A percentile compares a stretch with the other conserved stretches of the same genome.
phyloP scores from a whole-genome alignment of 2,329 filamentous ascomycete genomes.

The Hysterium pulicare region DNA sequence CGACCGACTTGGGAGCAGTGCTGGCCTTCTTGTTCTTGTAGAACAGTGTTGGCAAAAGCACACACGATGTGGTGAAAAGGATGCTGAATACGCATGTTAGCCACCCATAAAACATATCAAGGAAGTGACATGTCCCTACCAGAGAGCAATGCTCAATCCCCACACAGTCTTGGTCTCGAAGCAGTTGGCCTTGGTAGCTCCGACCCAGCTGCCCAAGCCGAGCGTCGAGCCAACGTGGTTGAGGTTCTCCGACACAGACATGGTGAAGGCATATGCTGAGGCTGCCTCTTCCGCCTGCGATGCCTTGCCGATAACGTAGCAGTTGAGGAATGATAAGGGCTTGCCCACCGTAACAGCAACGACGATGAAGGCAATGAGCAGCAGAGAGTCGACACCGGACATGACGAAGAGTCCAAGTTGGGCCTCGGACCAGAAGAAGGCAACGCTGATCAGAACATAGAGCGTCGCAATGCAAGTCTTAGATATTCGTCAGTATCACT shows the following conservation, averaged over 20 bases:
- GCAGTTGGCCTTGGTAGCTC: slow-evolving; percentile 65
- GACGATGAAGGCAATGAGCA: slow-evolving; percentile 75
- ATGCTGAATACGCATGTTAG: too few relatives aligned
- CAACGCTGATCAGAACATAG: slow-evolving; percentile 67
- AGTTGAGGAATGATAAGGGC: slow-evolving; percentile 75
- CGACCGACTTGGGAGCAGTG: slow-evolving; percentile 32
- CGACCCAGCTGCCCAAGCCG: slow-evolving; percentile 54
- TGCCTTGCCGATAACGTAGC: slow-evolving; percentile 53
- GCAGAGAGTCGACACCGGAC: slow-evolving; percentile 61
- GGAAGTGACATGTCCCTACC: slow-evolving; percentile 42
- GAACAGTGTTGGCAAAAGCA: slow-evolving; percentile 47
- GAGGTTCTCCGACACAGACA: slow-evolving; percentile 51
- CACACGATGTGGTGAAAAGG: slow-evolving; percentile 44
- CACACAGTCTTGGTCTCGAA: slow-evolving; percentile 83
- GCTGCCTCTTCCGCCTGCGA: slow-evolving; percentile 43
- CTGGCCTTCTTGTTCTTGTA: slow-evolving; percentile 48
- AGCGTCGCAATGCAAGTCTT: slow-evolving; percentile 75
- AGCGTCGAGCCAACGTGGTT: slow-evolving; percentile 50
- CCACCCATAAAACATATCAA: neutral
- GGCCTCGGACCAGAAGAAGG: slow-evolving; percentile 78
- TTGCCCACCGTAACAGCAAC: slow-evolving; percentile 74
- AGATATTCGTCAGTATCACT: slow-evolving; percentile 21
- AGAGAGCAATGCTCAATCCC: slow-evolving; percentile 78
- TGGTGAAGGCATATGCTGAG: slow-evolving; percentile 53
- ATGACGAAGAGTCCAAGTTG: slow-evolving; percentile 71